Conservation (phyloP, 108 stramenopile genomes). For the Cyclotella atomus region DNA sequence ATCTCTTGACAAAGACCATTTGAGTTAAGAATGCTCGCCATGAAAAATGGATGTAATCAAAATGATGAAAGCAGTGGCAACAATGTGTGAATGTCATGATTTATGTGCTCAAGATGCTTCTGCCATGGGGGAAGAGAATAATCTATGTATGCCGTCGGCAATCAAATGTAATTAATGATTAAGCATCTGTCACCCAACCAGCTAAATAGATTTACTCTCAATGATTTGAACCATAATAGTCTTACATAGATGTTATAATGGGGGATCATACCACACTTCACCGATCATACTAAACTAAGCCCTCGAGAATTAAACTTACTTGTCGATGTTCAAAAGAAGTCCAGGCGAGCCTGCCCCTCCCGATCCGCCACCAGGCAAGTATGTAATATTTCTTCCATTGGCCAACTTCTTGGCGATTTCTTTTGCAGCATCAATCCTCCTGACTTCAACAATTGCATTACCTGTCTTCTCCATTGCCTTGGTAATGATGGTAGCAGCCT, state of each 20-base stretch:
- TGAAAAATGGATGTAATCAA: neutral
- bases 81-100: neutral
- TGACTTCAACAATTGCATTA: conserved; percentile 97
- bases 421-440: conserved; percentile 99
- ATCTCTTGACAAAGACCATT: no score
- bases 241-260: no score
- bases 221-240: no score
- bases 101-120: no score
- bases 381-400: conserved; percentile 92
- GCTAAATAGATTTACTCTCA: no score
- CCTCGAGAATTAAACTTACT: conserved; percentile 13
- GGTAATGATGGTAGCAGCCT: conserved; percentile 96
- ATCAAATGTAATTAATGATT: no score
- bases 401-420: conserved; percentile 97
- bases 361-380: conserved; percentile 86
- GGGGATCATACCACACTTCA: no score
- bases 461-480: conserved; percentile 96
- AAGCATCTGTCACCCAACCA: no score
- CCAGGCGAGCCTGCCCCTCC: conserved; percentile 43
- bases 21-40: conserved; percentile 7
- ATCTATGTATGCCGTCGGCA: no score
- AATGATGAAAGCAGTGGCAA: neutral
- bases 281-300: neutral
- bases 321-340: conserved; percentile 65
- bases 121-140: no score